A percentile compares a stretch with the other conserved stretches of the same genome.
Evolutionary conservation across 805 yeast genomes (phyloP).

Genomic region (Nakazawaea wickerhamii): DNA sequence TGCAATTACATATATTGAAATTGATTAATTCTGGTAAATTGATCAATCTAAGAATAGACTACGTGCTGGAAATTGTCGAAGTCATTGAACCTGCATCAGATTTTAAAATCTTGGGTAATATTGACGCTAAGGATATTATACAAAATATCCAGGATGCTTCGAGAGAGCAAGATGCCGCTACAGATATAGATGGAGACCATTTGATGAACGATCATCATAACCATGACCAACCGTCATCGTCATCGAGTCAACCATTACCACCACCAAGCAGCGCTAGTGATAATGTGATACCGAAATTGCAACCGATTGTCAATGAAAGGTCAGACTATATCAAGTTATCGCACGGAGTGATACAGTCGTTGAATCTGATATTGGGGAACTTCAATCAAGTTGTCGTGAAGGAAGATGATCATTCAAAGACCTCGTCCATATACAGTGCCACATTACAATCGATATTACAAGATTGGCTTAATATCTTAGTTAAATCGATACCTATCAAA

Average conservation of each 20-base stretch:
- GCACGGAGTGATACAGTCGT: neutral
- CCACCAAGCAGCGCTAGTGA: neutral
- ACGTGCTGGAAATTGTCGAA: slow-evolving; percentile 17
- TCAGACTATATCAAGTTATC: slow-evolving; percentile 2
- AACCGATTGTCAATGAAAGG: neutral
- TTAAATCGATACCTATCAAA: slow-evolving; percentile 10
- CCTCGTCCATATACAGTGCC: neutral
- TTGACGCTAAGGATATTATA: slow-evolving; percentile 8
- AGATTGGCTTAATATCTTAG: slow-evolving; percentile 12
- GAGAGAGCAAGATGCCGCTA: neutral
- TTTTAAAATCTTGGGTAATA: neutral
- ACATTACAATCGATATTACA: neutral
- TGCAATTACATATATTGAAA: slow-evolving; percentile 22
- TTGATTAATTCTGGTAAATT: slow-evolving; percentile 22
- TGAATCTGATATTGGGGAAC: slow-evolving; percentile 8
- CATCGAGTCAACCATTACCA: neutral
- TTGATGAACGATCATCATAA: slow-evolving; percentile 7
- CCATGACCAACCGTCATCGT: neutral
- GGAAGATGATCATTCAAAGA: slow-evolving; percentile 2
- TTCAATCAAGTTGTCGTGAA: neutral
- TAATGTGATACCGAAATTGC: too few relatives aligned
- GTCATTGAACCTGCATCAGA: slow-evolving; percentile 5
- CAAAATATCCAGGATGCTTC: neutral
- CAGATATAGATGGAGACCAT: slow-evolving; percentile 10
- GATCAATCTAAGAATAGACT: slow-evolving; percentile 21